phyloP scores from a whole-genome alignment of 164 flowering plant species.

The Kingdonia uniflora region DNA sequence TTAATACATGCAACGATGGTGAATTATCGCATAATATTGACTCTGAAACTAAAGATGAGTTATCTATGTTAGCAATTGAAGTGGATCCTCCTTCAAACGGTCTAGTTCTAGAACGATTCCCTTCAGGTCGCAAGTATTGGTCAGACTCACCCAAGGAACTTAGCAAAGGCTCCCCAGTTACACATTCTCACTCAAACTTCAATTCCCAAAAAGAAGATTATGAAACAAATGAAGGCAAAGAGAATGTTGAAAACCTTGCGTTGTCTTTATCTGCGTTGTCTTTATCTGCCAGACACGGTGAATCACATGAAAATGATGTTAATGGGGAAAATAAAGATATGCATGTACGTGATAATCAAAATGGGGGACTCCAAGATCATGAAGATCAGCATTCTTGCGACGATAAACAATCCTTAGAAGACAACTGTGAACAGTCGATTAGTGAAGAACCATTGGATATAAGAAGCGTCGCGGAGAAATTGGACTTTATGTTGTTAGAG shows the following conservation, averaged over 20 bases:
- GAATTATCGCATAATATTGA: conserved; percentile 13
- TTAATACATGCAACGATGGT: conserved; percentile 16
- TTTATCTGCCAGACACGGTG: conserved; percentile 4
- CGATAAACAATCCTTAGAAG: conserved; percentile 1
- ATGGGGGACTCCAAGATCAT: neutral
- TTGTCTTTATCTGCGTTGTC: neutral
- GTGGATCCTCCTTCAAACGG: conserved; percentile 16
- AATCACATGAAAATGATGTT: neutral
- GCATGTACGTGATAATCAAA: neutral
- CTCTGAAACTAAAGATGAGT: conserved; percentile 26
- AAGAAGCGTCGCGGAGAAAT: conserved; percentile 28
- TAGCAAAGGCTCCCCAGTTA: conserved; percentile 38
- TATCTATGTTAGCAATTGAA: conserved; percentile 16
- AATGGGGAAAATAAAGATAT: conserved; percentile 1
- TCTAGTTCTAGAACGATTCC: conserved; percentile 46
- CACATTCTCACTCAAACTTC: conserved; percentile 23
- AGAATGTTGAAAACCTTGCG: too few species aligned
- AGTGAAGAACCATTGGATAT: conserved; percentile 21
- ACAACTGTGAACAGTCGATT: conserved; percentile 1
- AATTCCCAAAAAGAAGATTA: conserved; percentile 16
- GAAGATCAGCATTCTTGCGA: neutral
- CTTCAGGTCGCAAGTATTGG: conserved; percentile 80
- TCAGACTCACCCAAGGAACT: conserved; percentile 51
- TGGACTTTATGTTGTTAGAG: conserved; percentile 37
- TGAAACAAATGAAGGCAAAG: neutral